Base-by-base conservation (phyloP, 2,329 filamentous ascomycete genomes). In the Monascus ruber region DNA sequence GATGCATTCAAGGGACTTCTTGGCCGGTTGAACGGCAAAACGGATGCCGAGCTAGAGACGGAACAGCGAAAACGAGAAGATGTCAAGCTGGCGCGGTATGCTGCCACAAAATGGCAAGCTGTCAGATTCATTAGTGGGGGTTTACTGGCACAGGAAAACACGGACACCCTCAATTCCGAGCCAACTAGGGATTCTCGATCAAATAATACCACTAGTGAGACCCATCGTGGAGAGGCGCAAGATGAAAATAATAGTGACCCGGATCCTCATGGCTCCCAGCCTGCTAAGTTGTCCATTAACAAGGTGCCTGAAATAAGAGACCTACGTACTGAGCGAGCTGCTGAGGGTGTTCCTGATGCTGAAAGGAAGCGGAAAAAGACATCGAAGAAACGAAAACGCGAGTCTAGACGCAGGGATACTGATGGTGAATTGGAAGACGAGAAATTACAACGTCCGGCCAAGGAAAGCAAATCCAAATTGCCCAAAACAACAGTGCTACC, bases 41-140 rank as follows among this genome's bases (percentile, higher is more conserved):
- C 76, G 24, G 81, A 89, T 36, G 76, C 69, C n/a, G 74, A 78
- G 36, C 67, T 91, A 29, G 74, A 82, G 59, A 74, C 78, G 53
- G 82, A 91, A 51, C 75, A 79, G 56, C 73, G 77, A 52, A 73
- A 73, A 35, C 71, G 80, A 48, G 74, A 83, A 41, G 79, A 85
- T 52, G 65, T 83, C 33, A 83, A 83, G 67, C 73, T 85, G 53
- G 78, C 77, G 45, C 68, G 79, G 34, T 94, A 87, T 56, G 74
- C 85, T 39, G 79, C 82, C 49, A 73, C 76, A 52, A 85, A 80
- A 61, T 88, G 80, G 66, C 87, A 87, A 1, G 71, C 75, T 6
- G 85, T 94, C 71, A 77, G 80, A 36, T 98, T 98, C 61, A 81
- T 98, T 24, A 79, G 73, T 42, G 91, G 86, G n/a, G 91, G 89